Base-by-base conservation (phyloP, 257 asterid genomes). In the Solanum gandarillasii region DNA sequence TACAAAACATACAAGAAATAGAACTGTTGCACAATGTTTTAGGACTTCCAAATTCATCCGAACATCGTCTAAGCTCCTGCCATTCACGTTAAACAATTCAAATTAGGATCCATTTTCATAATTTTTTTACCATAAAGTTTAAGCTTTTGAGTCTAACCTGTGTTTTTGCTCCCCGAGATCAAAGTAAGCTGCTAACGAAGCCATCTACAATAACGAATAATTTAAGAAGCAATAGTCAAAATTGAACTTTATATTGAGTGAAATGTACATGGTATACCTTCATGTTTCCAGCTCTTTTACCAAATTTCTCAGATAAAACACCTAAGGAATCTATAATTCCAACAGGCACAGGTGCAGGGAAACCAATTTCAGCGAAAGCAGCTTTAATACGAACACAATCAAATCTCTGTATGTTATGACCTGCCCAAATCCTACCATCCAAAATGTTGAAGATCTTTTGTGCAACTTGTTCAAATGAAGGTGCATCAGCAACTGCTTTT, bases 201-300 rank as follows among this genome's bases (percentile, higher is more conserved):
- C 99, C 99, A 97, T 96, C 99, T 96, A 79, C 41, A 75, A 67
- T 25, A 81, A 86, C 31, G 52, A 74, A 35, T 14, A 14, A 20
- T 43, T 79, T 79, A 79, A 43, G 25, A 79, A 43, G 67, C 27
- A 43, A 46, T 16, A n/a, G 10, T 81, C 39, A 46, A 43, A 16
- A 81, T 29, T 16, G 39, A 46, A 81, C 29, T 43, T 29, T 46
- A 16, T 8, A 46, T 46, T 9, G 39, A 46, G 16, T 27, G 36
- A 41, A 81, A 14, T 41, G 68, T 41, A 25, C 60, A 68, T 85
- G 74, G 18, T 39, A 27, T 86, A 97, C 99, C 98, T 97, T 97
- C 99, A 97, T 97, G 88, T 97, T 93, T 58, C 99, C 99, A 38
- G 99, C 99, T 87, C 99, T 91, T 90, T 87, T 94, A 5, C 99